Evolutionary conservation across 306 rosid species (phyloP), one percentile per base, ranked within the genome.

Genomic region (Casuarina equisetifolia): DNA sequence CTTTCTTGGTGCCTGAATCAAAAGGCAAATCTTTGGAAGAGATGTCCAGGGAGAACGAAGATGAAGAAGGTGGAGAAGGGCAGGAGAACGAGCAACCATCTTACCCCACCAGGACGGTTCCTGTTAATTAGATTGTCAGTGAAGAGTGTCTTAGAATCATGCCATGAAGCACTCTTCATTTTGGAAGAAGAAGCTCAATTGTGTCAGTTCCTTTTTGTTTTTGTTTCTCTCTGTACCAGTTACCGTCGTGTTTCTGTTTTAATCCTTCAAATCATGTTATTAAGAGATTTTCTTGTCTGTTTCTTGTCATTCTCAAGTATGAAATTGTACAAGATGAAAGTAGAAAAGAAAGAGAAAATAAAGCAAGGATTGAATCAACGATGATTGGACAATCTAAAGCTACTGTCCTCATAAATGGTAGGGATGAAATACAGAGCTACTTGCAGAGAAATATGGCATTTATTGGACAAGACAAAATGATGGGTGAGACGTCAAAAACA

Each of bases 1-100:
- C 91, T 48, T 87, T 90, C 84, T 72, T 89, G 42, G 97, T 92
- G 38, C 96, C 93, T 0, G 97, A 92, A 79, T 81, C 91, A 0
- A 92, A 88, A 16, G 97, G 97, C 3, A 90, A 46, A 77, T 92
- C 93, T 0, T 80, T 92, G 79, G 96, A 92, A 75, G 97, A 92
- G 81, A 90, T 92, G 53, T 89, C 97, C 0, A 91, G 96, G 6
- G 96, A 92, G 84, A 69, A 82, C 5, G 89, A 90, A 73, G 89
- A 86, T 4, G 92, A 85, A 77, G 55, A 10, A 77, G 55, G 7
- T 61, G 82, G 53, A 75, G 17, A 69, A 12, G 51, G 5, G 19
- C 78, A 12, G 62, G 88, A 74, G 38, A 57, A 67, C 73, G 89
- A 80, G 17, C 77, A 68, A 8, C 35, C 78, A 57, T 57, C 74